Percentiles rank a stretch among this genome's conserved stretches.
Conservation (phyloP, 768 basidiomycete species). For the Xerocomellus dryophilus region DNA sequence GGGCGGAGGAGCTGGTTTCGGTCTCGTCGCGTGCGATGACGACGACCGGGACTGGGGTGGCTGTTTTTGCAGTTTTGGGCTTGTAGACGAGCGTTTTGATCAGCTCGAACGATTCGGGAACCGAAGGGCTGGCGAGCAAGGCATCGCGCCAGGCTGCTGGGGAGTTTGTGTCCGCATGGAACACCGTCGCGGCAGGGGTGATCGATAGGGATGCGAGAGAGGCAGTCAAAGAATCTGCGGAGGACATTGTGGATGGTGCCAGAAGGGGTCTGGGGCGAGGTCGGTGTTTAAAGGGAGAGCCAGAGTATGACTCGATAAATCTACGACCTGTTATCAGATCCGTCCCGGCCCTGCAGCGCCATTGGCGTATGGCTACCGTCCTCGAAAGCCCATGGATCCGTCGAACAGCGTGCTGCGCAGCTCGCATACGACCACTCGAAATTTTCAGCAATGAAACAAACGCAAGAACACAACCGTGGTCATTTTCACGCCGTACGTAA, state of each 20-base stretch:
- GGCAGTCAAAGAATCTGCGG: slow-evolving; percentile 33
- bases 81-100: slow-evolving; percentile 93
- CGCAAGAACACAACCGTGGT: slow-evolving; percentile 11
- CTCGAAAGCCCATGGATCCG: slow-evolving; percentile 24
- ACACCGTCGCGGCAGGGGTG: slow-evolving; percentile 47
- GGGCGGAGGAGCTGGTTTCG: slow-evolving; percentile 73
- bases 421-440: slow-evolving; percentile 25
- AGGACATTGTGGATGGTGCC: slow-evolving; percentile 33
- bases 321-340: slow-evolving; percentile 22
- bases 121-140: slow-evolving; percentile 48
- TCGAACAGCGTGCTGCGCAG: slow-evolving; percentile 23
- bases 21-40: slow-evolving; percentile 83
- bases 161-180: slow-evolving; percentile 62
- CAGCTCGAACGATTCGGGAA: slow-evolving; percentile 63
- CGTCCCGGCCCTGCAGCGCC: slow-evolving; percentile 8
- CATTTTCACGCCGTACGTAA: slow-evolving; percentile 20
- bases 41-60: slow-evolving; percentile 79
- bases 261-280: background rate
- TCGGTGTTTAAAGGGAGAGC: slow-evolving; percentile 15
- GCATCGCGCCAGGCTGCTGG: slow-evolving; percentile 77
- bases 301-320: slow-evolving; percentile 27
- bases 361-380: slow-evolving; percentile 9
- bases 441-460: slow-evolving; percentile 11
- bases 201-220: slow-evolving; percentile 56
- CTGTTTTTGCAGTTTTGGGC: slow-evolving; percentile 91